Evolutionary conservation across 345 rosid genomes (phyloP).

Genomic region (Cardamine resedifolia): DNA sequence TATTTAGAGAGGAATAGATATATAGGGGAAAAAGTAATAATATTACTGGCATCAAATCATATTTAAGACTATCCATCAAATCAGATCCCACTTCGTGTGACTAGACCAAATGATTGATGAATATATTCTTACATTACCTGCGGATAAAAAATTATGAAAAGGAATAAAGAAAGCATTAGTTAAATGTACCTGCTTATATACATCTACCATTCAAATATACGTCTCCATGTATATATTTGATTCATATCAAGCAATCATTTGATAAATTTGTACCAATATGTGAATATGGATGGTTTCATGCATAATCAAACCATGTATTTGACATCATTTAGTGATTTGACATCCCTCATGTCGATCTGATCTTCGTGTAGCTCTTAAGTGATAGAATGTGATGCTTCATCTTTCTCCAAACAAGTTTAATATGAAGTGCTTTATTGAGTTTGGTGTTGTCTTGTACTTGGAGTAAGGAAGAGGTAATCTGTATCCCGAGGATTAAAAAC

Average conservation of each 20-base stretch:
- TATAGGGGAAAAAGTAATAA: slow-evolving; percentile 9
- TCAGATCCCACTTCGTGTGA: slow-evolving; percentile 25
- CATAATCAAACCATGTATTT: background rate
- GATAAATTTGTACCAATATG: background rate
- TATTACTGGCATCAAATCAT: slow-evolving; percentile 25
- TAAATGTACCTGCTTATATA: too few species aligned
- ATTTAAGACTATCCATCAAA: slow-evolving; percentile 18
- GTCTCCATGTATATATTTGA: slow-evolving; percentile 5
- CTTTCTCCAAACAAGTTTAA: slow-evolving; percentile 6
- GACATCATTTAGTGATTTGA: background rate
- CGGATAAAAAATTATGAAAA: background rate
- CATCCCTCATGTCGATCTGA: background rate
- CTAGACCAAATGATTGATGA: slow-evolving; percentile 28
- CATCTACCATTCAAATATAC: background rate
- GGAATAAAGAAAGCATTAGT: background rate
- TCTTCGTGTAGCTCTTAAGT: background rate
- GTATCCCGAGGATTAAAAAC: slow-evolving; percentile 39
- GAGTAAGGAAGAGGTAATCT: slow-evolving; percentile 35
- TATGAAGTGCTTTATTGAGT: background rate
- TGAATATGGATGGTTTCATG: background rate
- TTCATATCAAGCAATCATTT: background rate
- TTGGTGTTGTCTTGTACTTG: background rate
- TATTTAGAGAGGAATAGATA: slow-evolving; percentile 4
- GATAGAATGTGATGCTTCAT: slow-evolving; percentile 5
- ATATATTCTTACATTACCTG: slow-evolving; percentile 25